Evolutionary conservation across 768 basidiomycete species (phyloP).

Genomic region (Leucocoprinus leucothites): DNA sequence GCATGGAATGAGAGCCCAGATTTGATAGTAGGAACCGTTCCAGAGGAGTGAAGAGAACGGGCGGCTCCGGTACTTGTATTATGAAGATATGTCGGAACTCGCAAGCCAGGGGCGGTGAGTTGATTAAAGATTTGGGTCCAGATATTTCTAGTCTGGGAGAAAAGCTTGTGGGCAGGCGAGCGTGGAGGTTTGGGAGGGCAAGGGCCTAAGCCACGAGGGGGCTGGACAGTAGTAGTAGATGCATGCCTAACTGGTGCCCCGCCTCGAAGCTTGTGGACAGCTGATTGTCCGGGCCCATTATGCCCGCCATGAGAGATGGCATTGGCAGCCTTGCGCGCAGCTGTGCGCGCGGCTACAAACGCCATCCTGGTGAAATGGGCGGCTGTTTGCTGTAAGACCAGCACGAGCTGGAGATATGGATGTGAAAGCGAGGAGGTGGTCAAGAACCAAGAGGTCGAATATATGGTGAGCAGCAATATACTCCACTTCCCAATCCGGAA

Average conservation of each 20-base stretch:
- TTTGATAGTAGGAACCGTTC: conserved; percentile 38
- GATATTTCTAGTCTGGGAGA: conserved; percentile 52
- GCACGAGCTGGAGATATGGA: neutral
- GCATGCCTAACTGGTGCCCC: conserved; percentile 44
- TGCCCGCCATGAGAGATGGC: conserved; percentile 25
- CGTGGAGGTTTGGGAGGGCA: conserved; percentile 14
- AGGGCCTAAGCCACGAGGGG: conserved; percentile 10
- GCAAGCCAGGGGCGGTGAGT: conserved; percentile 53
- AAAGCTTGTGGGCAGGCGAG: conserved; percentile 39
- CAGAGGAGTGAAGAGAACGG: conserved; percentile 29
- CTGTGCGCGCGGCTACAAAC: conserved; percentile 36
- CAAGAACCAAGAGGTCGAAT: neutral
- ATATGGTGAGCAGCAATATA: neutral
- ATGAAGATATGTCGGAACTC: conserved; percentile 25
- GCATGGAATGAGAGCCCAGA: conserved; percentile 55
- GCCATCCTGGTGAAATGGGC: conserved; percentile 30
- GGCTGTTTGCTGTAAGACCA: neutral
- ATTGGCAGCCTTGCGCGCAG: conserved; percentile 37
- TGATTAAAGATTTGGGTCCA: conserved; percentile 53
- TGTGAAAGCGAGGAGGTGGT: neutral
- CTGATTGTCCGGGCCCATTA: conserved; percentile 22
- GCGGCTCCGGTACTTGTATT: conserved; percentile 25
- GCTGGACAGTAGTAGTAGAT: conserved; percentile 24
- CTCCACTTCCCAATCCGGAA: conserved; percentile 2
- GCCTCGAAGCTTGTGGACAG: conserved; percentile 28